phyloP scores from a whole-genome alignment of 23 red algal species.

The Chondrus crispus region DNA sequence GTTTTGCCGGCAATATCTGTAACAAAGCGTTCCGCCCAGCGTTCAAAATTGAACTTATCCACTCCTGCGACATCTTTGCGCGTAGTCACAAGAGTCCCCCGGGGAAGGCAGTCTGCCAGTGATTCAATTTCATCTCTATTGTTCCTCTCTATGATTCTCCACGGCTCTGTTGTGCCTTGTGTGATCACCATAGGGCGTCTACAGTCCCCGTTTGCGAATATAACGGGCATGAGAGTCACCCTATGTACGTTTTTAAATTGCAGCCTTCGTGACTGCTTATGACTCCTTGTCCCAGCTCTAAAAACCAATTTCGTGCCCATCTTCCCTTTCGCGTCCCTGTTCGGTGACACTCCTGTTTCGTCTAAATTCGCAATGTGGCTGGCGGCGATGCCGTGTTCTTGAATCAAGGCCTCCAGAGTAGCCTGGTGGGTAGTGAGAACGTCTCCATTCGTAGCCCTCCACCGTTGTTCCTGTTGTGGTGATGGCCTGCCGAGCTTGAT shows the following conservation, averaged over 20 bases:
- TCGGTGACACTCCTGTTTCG: not conserved
- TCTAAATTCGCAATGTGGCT: not conserved
- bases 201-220: not conserved
- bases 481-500: too few species aligned
- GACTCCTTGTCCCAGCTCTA: not conserved
- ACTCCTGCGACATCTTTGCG: slow-evolving; percentile 5
- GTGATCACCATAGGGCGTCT: not conserved
- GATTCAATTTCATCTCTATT: not conserved
- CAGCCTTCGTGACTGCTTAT: not conserved
- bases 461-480: too few species aligned
- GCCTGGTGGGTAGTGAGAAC: too few species aligned
- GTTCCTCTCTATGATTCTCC: not conserved
- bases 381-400: not conserved
- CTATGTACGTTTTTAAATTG: not conserved
- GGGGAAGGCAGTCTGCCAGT: not conserved
- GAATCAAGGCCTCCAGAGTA: not conserved
- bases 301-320: not conserved
- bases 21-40: slow-evolving; percentile 4
- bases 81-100: not conserved
- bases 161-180: not conserved
- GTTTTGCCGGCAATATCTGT: not conserved
- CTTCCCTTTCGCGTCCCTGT: not conserved
- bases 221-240: not conserved
- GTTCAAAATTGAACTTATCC: not conserved
- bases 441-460: too few species aligned